Evolutionary conservation across 352 stramenopile genomes (phyloP).

Genomic region (Pythium sukuiense): DNA sequence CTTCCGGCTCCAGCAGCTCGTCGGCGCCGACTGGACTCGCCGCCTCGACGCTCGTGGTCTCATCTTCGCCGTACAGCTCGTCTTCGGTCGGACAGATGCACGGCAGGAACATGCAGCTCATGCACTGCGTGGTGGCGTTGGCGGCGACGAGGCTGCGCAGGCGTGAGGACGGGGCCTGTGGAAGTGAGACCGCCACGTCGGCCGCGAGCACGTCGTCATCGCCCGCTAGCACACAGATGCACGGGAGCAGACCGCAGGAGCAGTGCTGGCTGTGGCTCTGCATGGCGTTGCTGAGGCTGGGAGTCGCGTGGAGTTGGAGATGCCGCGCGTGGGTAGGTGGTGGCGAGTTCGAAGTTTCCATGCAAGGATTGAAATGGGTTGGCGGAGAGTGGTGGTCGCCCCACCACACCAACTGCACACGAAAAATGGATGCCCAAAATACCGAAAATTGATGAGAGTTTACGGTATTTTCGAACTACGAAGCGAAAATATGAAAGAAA

Average conservation of each 20-base stretch:
- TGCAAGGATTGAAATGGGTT: background rate
- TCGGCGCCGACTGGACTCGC: conserved; percentile 37
- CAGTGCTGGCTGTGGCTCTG: conserved; percentile 26
- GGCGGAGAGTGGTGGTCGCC: conserved; percentile 9
- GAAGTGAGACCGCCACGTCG: background rate
- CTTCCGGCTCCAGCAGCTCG: conserved; percentile 24
- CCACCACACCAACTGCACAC: conserved; percentile 3
- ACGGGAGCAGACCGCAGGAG: conserved; percentile 66
- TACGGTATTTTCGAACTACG: no score
- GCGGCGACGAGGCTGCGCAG: conserved; percentile 55
- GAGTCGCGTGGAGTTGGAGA: background rate
- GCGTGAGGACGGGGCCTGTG: conserved; percentile 17
- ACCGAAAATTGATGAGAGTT: background rate
- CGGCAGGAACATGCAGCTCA: conserved; percentile 75
- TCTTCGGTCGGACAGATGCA: conserved; percentile 76
- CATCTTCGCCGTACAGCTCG: conserved; percentile 37
- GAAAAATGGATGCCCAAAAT: background rate
- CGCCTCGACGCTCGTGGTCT: conserved; percentile 44
- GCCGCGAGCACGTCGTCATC: conserved; percentile 38
- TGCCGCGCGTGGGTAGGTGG: no score
- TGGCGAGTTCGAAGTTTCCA: conserved; percentile 1
- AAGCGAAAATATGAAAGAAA: no score
- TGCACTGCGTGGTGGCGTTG: conserved; percentile 58
- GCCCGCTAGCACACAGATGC: conserved; percentile 56
- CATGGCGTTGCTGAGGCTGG: background rate